These are phyloP conservation scores for Colletotrichum coccodes DNA, from an alignment of 2,329 filamentous ascomycete species.

Conservation along the genomic window DNA sequence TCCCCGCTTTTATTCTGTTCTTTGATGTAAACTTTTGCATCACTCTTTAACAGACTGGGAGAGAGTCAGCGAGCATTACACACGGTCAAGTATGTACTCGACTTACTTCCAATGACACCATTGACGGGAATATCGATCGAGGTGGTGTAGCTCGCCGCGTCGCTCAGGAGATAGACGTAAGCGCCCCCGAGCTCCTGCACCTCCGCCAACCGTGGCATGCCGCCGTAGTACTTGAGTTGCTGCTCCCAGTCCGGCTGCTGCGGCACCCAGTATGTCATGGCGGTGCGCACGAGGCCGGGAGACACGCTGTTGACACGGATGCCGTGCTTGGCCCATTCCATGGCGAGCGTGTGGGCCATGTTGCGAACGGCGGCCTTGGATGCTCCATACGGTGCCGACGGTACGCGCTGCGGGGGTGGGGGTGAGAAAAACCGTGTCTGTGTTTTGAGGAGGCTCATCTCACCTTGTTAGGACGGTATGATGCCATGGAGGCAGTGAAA, in stretches of 20 bases:
- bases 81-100: no score
- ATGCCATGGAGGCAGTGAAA: slow-evolving; percentile 59
- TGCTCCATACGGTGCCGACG: slow-evolving; percentile 59
- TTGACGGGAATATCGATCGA: slow-evolving; percentile 61
- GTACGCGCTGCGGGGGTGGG: slow-evolving; percentile 52
- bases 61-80: not conserved
- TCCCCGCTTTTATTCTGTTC: not conserved
- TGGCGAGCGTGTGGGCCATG: slow-evolving; percentile 53
- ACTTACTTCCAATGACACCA: slow-evolving; percentile 46
- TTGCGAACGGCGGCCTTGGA: slow-evolving; percentile 55
- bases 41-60: not conserved
- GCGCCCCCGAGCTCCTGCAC: slow-evolving; percentile 62
- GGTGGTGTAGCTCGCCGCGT: slow-evolving; percentile 61
- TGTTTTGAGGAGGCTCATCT: not conserved
- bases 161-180: slow-evolving; percentile 66
- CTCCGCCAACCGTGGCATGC: slow-evolving; percentile 58
- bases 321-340: slow-evolving; percentile 58
- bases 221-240: slow-evolving; percentile 68
- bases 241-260: slow-evolving; percentile 63
- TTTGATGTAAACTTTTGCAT: not conserved
- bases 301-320: slow-evolving; percentile 59
- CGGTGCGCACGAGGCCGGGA: slow-evolving; percentile 54
- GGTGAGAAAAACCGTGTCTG: no score
- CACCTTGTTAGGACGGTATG: slow-evolving; percentile 56
- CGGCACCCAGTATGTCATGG: slow-evolving; percentile 61